Conservation (phyloP, 2,329 filamentous ascomycete species). For the Exophiala calicioides region DNA sequence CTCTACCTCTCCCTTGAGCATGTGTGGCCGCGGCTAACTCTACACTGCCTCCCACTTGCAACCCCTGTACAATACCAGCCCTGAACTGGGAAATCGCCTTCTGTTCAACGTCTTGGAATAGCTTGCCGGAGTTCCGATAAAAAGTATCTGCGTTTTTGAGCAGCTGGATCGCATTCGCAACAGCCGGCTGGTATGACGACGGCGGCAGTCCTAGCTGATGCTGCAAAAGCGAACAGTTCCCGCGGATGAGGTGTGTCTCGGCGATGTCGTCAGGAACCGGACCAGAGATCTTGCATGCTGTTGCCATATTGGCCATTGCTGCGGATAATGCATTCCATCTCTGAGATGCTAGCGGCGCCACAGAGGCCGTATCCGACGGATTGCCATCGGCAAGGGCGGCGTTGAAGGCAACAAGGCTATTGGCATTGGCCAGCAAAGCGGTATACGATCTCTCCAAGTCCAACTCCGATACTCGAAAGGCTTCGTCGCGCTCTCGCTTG, state of each 20-base stretch:
- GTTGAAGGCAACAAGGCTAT: constrained; percentile 57
- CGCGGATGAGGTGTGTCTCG: constrained; percentile 56
- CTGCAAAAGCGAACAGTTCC: constrained; percentile 58
- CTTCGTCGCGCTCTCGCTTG: constrained; percentile 44
- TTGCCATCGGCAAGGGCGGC: constrained; percentile 45
- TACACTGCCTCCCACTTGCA: constrained; percentile 9
- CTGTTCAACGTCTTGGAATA: constrained; percentile 34
- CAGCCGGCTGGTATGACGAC: constrained; percentile 44
- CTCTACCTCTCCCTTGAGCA: constrained; percentile 9
- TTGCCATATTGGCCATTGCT: constrained; percentile 53
- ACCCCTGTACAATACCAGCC: constrained; percentile 11
- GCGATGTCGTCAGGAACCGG: constrained; percentile 48
- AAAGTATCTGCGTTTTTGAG: constrained; percentile 60
- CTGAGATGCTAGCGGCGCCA: constrained; percentile 36
- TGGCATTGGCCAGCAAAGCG: constrained; percentile 57
- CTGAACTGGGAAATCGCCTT: constrained; percentile 22
- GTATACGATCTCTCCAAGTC: constrained; percentile 49
- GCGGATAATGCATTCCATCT: constrained; percentile 56
- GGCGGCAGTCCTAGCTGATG: constrained; percentile 53
- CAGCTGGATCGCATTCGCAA: constrained; percentile 49
- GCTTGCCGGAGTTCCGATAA: constrained; percentile 53
- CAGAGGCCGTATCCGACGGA: constrained; percentile 35
- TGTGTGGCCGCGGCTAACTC: background rate
- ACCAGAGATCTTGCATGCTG: constrained; percentile 53
- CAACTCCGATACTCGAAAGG: constrained; percentile 41